Base-by-base conservation (phyloP, 2,329 filamentous ascomycete species). In the Arthroderma sp. region DNA sequence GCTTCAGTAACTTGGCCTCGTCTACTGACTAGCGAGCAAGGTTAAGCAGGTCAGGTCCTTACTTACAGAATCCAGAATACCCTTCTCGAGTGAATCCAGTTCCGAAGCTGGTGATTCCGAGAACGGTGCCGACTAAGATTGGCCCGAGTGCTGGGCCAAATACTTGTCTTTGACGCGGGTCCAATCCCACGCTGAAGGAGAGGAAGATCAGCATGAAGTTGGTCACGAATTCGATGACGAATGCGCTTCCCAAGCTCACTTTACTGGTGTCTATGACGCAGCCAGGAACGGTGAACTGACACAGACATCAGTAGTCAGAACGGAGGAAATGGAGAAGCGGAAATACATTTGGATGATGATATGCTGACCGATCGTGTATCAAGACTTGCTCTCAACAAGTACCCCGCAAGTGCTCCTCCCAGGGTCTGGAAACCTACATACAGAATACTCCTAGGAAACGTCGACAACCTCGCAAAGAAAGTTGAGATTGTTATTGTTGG, bases 401-500 rank as follows among this genome's bases (percentile, higher is more conserved):
- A 63, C 1, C 69, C 71, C 1, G 65, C 70, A 2, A 72, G 46
- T 1, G 66, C 58, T 3, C 63, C 67, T 1, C 72, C 72, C 1
- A 63, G 37, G 1, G 61, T 64, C 53, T 75, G 73, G 9, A 63
- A 66, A 4, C 56, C 44, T 3, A 75, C 48, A 45, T 74, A 74
- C 6, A 74, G 46, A 0, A 73, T 53, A 10, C 65, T 64, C 44
- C 72, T 63, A 0, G 72, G 64, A 8, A 74, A 59, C 1, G 69
- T 69, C 15, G 68, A 69, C 8, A 75, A 58, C 0, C 71, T 66
- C 1, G 69, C 64, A 27, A 72, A 67, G 47, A 77, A 69, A 2
- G 72, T 73, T 2, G 69, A 64, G 39, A 75, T 65, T 0, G 72
- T 74, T 47, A 77, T 73, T 30, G 69, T 57, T 1, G 72, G 72